Percentiles rank a stretch among this genome's conserved stretches.
Conservation (phyloP, 2,329 filamentous ascomycete species). For the Fusarium chlamydosporum region DNA sequence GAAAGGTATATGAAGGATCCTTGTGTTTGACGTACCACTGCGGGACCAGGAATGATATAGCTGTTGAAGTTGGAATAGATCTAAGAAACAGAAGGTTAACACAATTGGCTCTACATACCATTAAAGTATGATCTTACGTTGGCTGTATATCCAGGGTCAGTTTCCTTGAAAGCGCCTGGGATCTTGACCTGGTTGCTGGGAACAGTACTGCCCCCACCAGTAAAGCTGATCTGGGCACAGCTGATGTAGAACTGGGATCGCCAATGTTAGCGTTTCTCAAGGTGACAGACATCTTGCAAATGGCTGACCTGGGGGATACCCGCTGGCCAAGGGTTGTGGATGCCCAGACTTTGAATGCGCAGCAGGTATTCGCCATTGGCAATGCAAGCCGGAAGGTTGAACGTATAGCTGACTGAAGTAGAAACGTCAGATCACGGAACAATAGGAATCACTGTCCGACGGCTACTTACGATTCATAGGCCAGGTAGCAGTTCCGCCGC, state of each 20-base stretch:
- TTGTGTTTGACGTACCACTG: background rate
- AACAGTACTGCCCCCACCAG: constrained; percentile 15
- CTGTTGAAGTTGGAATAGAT: constrained; percentile 28
- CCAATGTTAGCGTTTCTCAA: rapidly evolving
- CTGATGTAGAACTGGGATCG: constrained; percentile 8
- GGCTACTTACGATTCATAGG: constrained; percentile 3
- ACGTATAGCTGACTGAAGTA: constrained; percentile 1
- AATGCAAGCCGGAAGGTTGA: constrained; percentile 16
- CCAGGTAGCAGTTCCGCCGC: background rate
- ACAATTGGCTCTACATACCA: rapidly evolving
- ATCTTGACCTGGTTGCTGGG: constrained; percentile 24
- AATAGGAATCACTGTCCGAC: rapidly evolving
- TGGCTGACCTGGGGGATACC: constrained; percentile 10
- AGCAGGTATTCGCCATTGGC: constrained; percentile 21
- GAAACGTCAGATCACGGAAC: background rate
- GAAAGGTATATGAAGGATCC: rapidly evolving
- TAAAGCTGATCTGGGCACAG: constrained; percentile 19
- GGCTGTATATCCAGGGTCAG: constrained; percentile 15
- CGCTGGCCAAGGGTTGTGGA: constrained; percentile 20
- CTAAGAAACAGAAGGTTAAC: background rate
- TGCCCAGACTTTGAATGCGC: constrained; percentile 14
- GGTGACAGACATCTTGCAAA: rapidly evolving
- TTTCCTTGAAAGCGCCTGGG: constrained; percentile 14
- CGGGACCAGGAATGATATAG: constrained; percentile 12
- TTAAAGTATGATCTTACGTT: background rate